phyloP scores from a whole-genome alignment of 495 filamentous ascomycete genomes.

The Trichoderma orchidacearum region DNA sequence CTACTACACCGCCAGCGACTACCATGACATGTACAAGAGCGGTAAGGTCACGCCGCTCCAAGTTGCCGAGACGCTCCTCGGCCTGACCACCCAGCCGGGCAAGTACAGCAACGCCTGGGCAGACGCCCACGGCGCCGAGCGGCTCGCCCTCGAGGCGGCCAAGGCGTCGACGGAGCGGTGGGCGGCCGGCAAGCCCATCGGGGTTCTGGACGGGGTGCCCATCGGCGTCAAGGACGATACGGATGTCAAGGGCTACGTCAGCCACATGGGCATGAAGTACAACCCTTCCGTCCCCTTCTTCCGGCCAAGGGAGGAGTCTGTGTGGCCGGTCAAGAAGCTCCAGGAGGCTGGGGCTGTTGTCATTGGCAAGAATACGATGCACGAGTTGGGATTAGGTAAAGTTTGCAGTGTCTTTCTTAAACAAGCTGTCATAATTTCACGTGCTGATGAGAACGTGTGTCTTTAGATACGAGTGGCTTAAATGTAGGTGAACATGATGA shows the following conservation, averaged over 20 bases:
- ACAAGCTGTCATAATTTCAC: neutral
- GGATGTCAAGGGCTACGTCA: conserved; percentile 60
- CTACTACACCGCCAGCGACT: conserved; percentile 64
- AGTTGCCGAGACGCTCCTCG: conserved; percentile 57
- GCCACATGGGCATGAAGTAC: conserved; percentile 37
- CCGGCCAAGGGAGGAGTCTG: conserved; percentile 14
- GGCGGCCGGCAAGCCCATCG: conserved; percentile 43
- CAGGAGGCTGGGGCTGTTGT: conserved; percentile 70
- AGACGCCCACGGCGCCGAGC: conserved; percentile 38
- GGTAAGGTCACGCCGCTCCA: conserved; percentile 55
- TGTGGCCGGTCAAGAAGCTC: conserved; percentile 65
- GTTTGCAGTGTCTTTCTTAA: conserved; percentile 14
- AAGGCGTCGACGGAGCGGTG: conserved; percentile 58
- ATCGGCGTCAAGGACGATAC: conserved; percentile 82
- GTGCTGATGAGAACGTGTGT: neutral
- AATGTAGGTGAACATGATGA: neutral
- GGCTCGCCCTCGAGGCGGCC: conserved; percentile 52
- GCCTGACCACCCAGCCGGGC: conserved; percentile 50
- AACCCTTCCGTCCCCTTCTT: conserved; percentile 25
- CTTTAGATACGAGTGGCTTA: neutral
- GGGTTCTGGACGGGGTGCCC: conserved; percentile 71
- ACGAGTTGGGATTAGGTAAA: conserved; percentile 58
- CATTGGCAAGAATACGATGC: conserved; percentile 82
- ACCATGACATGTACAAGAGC: conserved; percentile 55
- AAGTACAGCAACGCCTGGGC: conserved; percentile 58